Evolutionary conservation across 2,329 filamentous ascomycete species (phyloP).

Genomic region (Claviceps spartinae): DNA sequence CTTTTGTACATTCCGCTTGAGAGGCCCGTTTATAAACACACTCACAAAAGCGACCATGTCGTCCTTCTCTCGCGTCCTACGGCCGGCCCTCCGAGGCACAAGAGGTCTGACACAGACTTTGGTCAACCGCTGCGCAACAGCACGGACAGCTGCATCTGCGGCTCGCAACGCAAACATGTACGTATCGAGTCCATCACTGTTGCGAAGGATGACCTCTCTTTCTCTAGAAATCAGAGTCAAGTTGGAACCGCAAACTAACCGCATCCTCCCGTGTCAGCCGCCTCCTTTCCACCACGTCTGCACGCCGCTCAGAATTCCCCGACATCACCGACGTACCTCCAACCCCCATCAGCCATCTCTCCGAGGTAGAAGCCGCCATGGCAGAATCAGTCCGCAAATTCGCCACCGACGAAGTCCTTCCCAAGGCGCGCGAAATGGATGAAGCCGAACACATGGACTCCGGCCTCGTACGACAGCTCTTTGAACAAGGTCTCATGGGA

Average conservation of each 20-base stretch:
- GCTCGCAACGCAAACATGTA: constrained; percentile 12
- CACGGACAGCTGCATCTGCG: neutral
- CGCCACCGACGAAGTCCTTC: constrained; percentile 74
- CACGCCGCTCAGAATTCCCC: constrained; percentile 30
- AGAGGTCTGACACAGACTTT: constrained; percentile 20
- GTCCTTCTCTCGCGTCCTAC: constrained; percentile 35
- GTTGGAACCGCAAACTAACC: too few species aligned
- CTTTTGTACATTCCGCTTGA: too few species aligned
- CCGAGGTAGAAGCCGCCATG: constrained; percentile 82
- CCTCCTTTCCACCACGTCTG: constrained; percentile 46
- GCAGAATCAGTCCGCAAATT: constrained; percentile 83
- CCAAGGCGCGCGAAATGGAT: constrained; percentile 93
- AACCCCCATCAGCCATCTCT: constrained; percentile 85
- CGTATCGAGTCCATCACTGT: constrained; percentile 1
- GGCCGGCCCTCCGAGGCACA: constrained; percentile 36
- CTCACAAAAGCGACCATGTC: constrained; percentile 18
- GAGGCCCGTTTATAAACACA: neutral
- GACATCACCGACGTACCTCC: constrained; percentile 70
- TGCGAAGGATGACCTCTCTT: too few species aligned
- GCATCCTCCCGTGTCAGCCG: constrained; percentile 19
- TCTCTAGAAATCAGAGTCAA: too few species aligned
- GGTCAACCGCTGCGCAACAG: constrained; percentile 5
- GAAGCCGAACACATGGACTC: constrained; percentile 93
- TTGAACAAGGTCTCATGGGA: constrained; percentile 95
- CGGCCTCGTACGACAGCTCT: constrained; percentile 74